Base-by-base conservation (phyloP, 73 alveolate genomes). In the Paramecium sonneborni region DNA sequence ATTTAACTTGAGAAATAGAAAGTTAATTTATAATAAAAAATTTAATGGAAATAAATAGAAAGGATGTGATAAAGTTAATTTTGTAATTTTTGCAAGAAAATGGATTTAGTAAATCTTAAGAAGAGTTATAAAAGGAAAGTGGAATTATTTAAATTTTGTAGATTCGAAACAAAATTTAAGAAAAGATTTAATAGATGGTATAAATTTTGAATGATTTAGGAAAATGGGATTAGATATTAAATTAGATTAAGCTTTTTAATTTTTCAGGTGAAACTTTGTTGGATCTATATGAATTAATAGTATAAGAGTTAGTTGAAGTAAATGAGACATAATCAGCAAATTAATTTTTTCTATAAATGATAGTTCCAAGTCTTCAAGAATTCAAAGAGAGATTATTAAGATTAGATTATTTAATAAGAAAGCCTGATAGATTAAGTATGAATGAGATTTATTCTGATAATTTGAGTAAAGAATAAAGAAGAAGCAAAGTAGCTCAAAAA, bases 241-340 rank as follows among this genome's bases (percentile, higher is more conserved):
- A 11, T 23, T 44, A 38, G 7, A 79, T 79, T 12, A 79, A 79
- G 55, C 14, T 24, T 3, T 79, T 21, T 21, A 38, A 79, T 24
- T 44, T 79, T 20, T 9, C 46, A 14, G 41, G 44, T 1, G 74
- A 79, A 2, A 79, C 90, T 10, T 62, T 79, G 11, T 24, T 79
- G 6, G 74, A 79, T 24, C 24, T 79, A 14, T 79, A 79, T 44
- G 90, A 79, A 79, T 34, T 79, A 2, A 79, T 79, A 37, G 55
- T 79, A 20, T 39, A 44, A 9, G 90, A 79, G 15, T 46, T 79
- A 79, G 74, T 79, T 11, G 90, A 79, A 46, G 90, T 79, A 20
- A 79, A 79, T 79, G 90, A 79, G 26, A 46, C 74, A 34, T 15
- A 43, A 34, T 11, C 55, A 12, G 90, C 90, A 0, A 14, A 79